These are phyloP conservation scores for Datura wrightii DNA, from an alignment of 257 asterid species.

Conservation along the genomic window DNA sequence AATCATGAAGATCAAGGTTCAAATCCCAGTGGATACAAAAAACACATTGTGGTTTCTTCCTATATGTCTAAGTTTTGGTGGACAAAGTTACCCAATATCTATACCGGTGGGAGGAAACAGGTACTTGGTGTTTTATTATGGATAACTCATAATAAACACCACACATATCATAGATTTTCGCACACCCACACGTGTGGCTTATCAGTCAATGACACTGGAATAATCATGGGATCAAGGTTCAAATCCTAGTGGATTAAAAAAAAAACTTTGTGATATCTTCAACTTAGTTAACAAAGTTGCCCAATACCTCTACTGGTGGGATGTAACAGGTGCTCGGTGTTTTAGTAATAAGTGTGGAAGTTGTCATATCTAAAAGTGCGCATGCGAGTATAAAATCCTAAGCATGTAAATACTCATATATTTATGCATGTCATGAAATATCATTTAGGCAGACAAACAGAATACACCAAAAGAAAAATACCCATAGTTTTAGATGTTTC, in stretches of 20 bases:
- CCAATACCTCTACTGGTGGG: not conserved
- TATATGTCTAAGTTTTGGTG: not conserved
- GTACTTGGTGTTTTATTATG: not conserved
- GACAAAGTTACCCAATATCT: not conserved
- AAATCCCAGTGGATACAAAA: not conserved
- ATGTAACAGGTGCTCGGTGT: not conserved
- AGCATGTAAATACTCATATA: not conserved
- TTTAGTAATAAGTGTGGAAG: not conserved
- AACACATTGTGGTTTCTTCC: not conserved
- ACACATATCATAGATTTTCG: not conserved
- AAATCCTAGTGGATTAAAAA: not conserved
- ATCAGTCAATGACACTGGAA: not conserved
- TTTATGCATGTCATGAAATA: not conserved
- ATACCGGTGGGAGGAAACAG: not conserved
- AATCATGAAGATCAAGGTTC: not conserved
- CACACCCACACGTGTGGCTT: not conserved
- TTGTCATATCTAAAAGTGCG: not conserved
- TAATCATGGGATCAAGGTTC: not conserved
- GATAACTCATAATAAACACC: not conserved
- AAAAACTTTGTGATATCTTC: constrained; percentile 3
- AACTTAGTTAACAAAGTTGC: not conserved
- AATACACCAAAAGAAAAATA: constrained; percentile 11
- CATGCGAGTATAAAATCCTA: not conserved
- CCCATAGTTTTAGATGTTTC: not conserved
- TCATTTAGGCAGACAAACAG: not conserved